Evolutionary conservation across 2,329 filamentous ascomycete species (phyloP).

Genomic region (Hypoxylon sp.): DNA sequence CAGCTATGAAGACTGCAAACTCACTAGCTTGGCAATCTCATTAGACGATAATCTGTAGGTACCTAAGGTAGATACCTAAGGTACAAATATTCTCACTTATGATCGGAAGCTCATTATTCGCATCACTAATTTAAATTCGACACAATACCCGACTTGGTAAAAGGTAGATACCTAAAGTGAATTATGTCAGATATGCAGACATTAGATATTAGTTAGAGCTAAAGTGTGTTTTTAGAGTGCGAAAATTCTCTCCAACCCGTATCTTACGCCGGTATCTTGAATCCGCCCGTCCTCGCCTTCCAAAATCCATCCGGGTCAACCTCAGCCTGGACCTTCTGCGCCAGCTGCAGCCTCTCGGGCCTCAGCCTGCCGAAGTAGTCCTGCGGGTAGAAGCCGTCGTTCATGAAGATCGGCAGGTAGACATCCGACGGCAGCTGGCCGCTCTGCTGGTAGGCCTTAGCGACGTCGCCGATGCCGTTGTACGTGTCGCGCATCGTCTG

Average conservation of each 20-base stretch:
- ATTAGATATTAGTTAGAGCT: constrained; percentile 5
- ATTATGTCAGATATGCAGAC: no score
- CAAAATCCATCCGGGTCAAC: constrained; percentile 56
- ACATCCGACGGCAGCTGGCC: constrained; percentile 51
- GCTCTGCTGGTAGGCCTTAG: constrained; percentile 49
- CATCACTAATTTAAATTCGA: no score
- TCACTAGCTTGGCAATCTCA: no score
- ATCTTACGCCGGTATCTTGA: constrained; percentile 50
- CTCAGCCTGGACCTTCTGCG: constrained; percentile 49
- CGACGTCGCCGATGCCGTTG: constrained; percentile 48
- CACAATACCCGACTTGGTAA: no score
- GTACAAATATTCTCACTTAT: no score
- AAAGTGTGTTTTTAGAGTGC: constrained; percentile 1
- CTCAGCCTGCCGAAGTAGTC: constrained; percentile 57
- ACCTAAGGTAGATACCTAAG: no score
- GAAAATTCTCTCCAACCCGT: not conserved
- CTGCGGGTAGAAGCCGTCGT: constrained; percentile 57
- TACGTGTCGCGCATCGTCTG: constrained; percentile 54
- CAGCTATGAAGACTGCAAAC: no score
- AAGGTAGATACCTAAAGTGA: no score
- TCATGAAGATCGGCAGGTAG: constrained; percentile 58
- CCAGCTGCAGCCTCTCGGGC: constrained; percentile 52
- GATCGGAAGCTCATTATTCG: no score
- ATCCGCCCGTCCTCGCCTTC: constrained; percentile 55
- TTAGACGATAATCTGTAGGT: no score